Conservation (phyloP, 352 stramenopile species). For the Pythium utonaiense region DNA sequence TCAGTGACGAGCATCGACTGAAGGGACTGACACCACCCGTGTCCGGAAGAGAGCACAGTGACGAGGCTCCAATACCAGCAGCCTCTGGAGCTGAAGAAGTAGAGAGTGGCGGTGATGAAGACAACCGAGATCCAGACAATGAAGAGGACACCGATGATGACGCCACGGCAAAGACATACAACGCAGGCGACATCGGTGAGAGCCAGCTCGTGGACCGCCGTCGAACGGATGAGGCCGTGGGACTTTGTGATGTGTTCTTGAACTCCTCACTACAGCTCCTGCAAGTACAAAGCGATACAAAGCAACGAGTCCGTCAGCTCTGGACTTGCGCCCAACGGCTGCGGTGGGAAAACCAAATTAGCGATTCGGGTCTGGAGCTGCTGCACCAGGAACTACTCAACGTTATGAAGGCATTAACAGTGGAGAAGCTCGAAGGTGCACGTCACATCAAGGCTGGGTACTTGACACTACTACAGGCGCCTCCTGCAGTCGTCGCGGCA, state of each 20-base stretch:
- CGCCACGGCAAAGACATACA: neutral
- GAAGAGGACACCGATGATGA: constrained; percentile 3
- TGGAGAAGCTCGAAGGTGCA: constrained; percentile 57
- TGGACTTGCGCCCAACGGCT: constrained; percentile 62
- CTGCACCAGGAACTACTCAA: constrained; percentile 34
- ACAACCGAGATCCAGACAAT: neutral
- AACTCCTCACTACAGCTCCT: constrained; percentile 62
- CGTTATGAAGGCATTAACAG: constrained; percentile 41
- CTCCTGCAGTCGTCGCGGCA: constrained; percentile 16
- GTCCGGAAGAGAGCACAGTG: neutral
- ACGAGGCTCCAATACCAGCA: neutral
- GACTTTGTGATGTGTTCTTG: constrained; percentile 40
- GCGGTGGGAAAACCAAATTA: constrained; percentile 37
- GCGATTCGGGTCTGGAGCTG: constrained; percentile 30
- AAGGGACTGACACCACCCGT: neutral
- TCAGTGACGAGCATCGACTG: neutral
- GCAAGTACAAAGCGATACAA: constrained; percentile 57
- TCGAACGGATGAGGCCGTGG: neutral
- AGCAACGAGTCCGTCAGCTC: constrained; percentile 52
- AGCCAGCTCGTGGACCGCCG: neutral
- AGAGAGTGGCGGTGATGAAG: too few relatives aligned
- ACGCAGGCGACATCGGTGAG: neutral
- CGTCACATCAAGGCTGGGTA: constrained; percentile 43
- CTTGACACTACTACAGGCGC: constrained; percentile 47
- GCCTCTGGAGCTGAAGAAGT: neutral